Conservation (phyloP, 73 alveolate species). For the Tetrahymena malaccensis region DNA sequence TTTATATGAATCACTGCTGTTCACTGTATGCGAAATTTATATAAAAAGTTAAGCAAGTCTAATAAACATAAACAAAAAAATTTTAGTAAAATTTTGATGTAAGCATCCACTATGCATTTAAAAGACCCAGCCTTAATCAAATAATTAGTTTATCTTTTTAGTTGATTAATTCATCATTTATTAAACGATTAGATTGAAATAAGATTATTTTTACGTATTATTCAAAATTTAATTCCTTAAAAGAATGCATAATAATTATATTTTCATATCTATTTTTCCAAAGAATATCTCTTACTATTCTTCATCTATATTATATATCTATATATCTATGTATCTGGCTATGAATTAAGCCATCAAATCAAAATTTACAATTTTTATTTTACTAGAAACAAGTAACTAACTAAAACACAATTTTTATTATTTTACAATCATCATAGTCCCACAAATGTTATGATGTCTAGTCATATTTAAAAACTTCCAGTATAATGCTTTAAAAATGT, state of each 20-base stretch:
- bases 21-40: not conserved
- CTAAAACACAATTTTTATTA: too few relatives aligned
- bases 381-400: not conserved
- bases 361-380: too few relatives aligned
- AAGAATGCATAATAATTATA: not conserved
- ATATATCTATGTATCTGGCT: too few relatives aligned
- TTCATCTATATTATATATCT: too few relatives aligned
- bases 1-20: not conserved
- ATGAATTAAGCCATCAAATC: too few relatives aligned
- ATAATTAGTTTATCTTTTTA: not conserved
- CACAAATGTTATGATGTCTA: not conserved
- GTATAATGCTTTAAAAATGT: too few relatives aligned
- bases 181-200: not conserved
- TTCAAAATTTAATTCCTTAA: not conserved
- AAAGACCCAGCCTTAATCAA: not conserved
- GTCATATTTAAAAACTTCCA: too few relatives aligned
- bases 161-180: not conserved
- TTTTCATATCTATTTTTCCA: not conserved
- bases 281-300: not conserved
- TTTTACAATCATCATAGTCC: not conserved
- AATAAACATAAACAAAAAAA: not conserved
- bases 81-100: not conserved
- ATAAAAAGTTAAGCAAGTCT: not conserved
- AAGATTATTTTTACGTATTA: not conserved
- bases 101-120: not conserved